These are phyloP conservation scores for Penicillium glabrum DNA, from an alignment of 2,329 filamentous ascomycete species.

Conservation along the genomic window DNA sequence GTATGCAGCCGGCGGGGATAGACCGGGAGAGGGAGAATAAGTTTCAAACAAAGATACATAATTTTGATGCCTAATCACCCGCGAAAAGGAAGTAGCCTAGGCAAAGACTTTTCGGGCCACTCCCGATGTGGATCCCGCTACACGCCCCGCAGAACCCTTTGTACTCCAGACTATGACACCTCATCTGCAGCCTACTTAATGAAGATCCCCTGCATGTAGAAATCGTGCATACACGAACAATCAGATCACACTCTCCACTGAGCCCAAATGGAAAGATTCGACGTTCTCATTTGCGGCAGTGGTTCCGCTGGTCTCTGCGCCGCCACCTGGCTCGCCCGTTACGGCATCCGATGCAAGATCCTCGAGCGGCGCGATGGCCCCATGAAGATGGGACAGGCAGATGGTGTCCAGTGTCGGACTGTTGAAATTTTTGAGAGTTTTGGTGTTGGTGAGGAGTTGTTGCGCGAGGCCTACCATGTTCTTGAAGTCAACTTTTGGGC, in stretches of 20 bases:
- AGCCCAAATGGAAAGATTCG: slow-evolving; percentile 32
- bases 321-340: slow-evolving; percentile 60
- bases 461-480: slow-evolving; percentile 59
- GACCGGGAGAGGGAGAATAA: background rate
- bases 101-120: background rate
- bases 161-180: background rate
- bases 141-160: background rate
- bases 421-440: slow-evolving; percentile 65
- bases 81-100: background rate
- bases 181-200: background rate
- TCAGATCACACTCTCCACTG: background rate
- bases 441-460: slow-evolving; percentile 54
- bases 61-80: background rate
- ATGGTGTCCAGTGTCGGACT: slow-evolving; percentile 62
- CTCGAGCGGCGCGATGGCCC: slow-evolving; percentile 58
- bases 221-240: background rate
- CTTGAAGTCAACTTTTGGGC: slow-evolving; percentile 61
- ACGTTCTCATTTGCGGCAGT: slow-evolving; percentile 62
- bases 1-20: background rate
- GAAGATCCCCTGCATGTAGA: background rate
- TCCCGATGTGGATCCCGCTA: background rate
- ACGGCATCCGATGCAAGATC: slow-evolving; percentile 57
- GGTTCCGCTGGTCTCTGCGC: slow-evolving; percentile 64
- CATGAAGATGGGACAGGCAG: slow-evolving; percentile 61
- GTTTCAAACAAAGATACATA: background rate